Evolutionary conservation across 371 early-diverging fungal species (phyloP), one percentile per base, ranked within the genome.

Genomic region (Saksenaea oblongispora): DNA sequence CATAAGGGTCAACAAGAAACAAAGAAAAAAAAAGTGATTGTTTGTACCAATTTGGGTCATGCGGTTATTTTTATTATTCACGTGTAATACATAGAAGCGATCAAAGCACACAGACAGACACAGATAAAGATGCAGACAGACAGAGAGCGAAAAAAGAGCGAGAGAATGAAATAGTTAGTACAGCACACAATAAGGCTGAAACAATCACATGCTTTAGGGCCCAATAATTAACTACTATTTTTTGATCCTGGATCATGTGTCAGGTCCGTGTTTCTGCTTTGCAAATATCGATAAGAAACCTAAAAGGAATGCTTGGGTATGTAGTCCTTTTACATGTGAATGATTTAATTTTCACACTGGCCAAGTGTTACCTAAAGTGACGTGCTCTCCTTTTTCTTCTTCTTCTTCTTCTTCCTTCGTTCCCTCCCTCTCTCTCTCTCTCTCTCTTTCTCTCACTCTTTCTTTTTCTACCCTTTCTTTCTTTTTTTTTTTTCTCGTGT

Each of bases 221-320:
- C 22, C 22, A 39, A 39, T 39, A 5, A 39, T n/a, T 47, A 47
- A 10, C 51, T 22, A 10, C 51, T 47, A 47, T 47, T 47, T 47
- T 47, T 47, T 47, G 51, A 47, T 47, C 51, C 7, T 47, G 22
- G 51, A 47, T 47, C 51, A 47, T 47, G 51, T 47, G 51, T 47
- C 51, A 22, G 51, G 51, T 47, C 51, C 22, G 51, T 47, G 51
- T 22, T 41, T 14, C 42, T 41, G 14, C n/a, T 7, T 41, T 41
- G 51, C 51, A 22, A 17, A 10, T n/a, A 47, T 47, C 51, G 51
- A 47, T 47, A 47, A 47, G 51, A 22, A n/a, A 22, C 51, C 51
- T 22, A 47, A 47, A 47, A 22, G 51, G 51, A 47, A 47, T 47
- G 51, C 51, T 47, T 47, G 51, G 51, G 51, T 47, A 47, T 47